These are phyloP conservation scores for Pseudovirgaria hyperparasitica DNA, from an alignment of 2,329 filamentous ascomycete genomes.

Conservation along the genomic window DNA sequence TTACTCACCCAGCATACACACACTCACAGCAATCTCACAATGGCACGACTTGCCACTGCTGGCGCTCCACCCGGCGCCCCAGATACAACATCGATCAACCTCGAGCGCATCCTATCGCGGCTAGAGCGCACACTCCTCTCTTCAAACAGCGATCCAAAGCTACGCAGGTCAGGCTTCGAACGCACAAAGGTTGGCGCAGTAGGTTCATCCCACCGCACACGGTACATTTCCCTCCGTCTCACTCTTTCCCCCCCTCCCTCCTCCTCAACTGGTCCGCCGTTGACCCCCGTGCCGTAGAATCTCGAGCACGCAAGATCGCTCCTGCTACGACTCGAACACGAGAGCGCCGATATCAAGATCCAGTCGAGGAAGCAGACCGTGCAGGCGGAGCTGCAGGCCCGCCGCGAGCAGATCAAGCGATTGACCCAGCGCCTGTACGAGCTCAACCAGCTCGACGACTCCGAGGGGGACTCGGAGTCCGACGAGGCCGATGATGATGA, in stretches of 20 bases:
- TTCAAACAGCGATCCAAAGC: constrained; percentile 44
- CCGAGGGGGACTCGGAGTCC: constrained; percentile 14
- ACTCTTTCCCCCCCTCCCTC: background rate
- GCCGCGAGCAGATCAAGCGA: constrained; percentile 53
- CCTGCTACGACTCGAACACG: constrained; percentile 59
- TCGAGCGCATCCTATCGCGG: constrained; percentile 52
- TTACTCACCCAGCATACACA: constrained; percentile 1
- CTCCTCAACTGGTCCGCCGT: background rate
- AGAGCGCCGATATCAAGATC: constrained; percentile 38
- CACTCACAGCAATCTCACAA: constrained; percentile 2
- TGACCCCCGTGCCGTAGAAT: too few species aligned
- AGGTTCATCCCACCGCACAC: constrained; percentile 15
- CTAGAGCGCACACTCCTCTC: constrained; percentile 54
- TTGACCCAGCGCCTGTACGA: constrained; percentile 56
- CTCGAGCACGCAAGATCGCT: constrained; percentile 57
- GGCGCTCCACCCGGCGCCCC: constrained; percentile 12
- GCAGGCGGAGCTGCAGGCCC: constrained; percentile 50
- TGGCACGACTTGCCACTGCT: constrained; percentile 3
- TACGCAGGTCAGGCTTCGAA: constrained; percentile 53
- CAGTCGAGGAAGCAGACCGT: constrained; percentile 45
- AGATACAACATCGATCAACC: constrained; percentile 29
- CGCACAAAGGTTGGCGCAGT: constrained; percentile 46
- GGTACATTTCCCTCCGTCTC: background rate
- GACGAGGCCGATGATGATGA: constrained; percentile 26
- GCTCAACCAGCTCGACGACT: constrained; percentile 46